phyloP scores from a whole-genome alignment of 148 eudicot species.

The Fallopia convolvulus region DNA sequence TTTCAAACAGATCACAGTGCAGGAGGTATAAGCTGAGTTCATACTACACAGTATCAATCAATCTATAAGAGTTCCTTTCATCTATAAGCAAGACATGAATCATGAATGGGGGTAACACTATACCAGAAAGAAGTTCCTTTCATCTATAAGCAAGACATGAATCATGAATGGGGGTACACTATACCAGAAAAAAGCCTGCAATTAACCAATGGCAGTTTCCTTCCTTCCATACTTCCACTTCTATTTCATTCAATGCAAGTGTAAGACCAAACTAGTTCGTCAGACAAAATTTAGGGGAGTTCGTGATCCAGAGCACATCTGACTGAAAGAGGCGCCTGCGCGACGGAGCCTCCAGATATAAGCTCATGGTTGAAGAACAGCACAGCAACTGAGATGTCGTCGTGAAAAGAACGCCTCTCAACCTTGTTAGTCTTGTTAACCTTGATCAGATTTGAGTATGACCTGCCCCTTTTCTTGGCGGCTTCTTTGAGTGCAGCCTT shows the following conservation, averaged over 20 bases:
- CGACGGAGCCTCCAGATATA: not conserved
- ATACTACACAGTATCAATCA: no score
- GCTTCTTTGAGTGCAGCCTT: conserved; percentile 40
- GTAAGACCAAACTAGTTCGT: not conserved
- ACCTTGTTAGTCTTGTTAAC: conserved; percentile 16
- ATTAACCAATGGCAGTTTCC: no score
- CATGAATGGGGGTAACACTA: no score
- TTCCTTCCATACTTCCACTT: not conserved
- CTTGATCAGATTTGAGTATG: conserved; percentile 32
- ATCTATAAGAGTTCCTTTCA: no score
- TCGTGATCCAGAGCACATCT: not conserved
- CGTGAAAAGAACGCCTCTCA: conserved; percentile 46
- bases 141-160: no score
- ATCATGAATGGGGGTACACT: no score
- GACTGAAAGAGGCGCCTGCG: not conserved
- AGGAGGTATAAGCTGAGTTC: no score
- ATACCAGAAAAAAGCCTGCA: no score
- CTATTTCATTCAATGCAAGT: not conserved
- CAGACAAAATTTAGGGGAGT: not conserved
- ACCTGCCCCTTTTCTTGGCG: conserved; percentile 32
- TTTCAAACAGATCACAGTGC: no score
- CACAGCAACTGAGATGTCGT: conserved; percentile 65
- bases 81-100: no score
- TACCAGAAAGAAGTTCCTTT: no score
- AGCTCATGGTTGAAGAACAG: not conserved